Base-by-base conservation (phyloP, 1,139 yeast genomes). In the Lodderomyces jiufengensis region DNA sequence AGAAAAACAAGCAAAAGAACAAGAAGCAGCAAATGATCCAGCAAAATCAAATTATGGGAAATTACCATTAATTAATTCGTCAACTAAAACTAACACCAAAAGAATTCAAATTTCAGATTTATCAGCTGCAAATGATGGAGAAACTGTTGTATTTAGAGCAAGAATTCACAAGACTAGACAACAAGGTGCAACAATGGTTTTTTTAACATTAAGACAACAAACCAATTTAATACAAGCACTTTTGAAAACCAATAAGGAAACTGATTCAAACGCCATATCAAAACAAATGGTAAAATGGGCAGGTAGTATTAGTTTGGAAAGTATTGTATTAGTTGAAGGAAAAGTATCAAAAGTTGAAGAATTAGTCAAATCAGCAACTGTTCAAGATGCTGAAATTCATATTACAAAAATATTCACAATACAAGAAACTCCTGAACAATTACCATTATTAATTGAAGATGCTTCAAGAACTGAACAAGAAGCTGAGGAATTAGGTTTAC, bases 211-310 rank as follows among this genome's bases (percentile, higher is more conserved):
- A 54, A 84, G 99, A 70, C 98, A 92, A 69, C 95, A 87, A 68
- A 70, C 78, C 38, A 75, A 78, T 40, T 66, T 84, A 54, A 77
- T 90, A 51, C 97, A 90, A 71, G 95, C 86, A 40, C 74, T 92
- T 48, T 70, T 87, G 46, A 85, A 84, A 58, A 77, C 81, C 42
- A 75, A 76, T 48, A 57, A 59, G 45, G 76, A 71, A 46, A 60
- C 69, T 36, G 77, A 79, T 54, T 76, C 76, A 42, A 74, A 73
- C 22, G 66, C 79, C 22, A 73, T 94, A 39, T 85, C 95, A 37
- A 92, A 92, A 67, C 95, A 85, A 62, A 85, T 94, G 94, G 95
- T 90, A 48, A 92, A 92, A 66, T 92, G 97, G 96, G 83, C 90
- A 29, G 87, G 94, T 20, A 70, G 84, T 31, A 75, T 92, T 57